Evolutionary conservation across 2,329 filamentous ascomycete genomes (phyloP).

Genomic region (Aspergillus candidus): DNA sequence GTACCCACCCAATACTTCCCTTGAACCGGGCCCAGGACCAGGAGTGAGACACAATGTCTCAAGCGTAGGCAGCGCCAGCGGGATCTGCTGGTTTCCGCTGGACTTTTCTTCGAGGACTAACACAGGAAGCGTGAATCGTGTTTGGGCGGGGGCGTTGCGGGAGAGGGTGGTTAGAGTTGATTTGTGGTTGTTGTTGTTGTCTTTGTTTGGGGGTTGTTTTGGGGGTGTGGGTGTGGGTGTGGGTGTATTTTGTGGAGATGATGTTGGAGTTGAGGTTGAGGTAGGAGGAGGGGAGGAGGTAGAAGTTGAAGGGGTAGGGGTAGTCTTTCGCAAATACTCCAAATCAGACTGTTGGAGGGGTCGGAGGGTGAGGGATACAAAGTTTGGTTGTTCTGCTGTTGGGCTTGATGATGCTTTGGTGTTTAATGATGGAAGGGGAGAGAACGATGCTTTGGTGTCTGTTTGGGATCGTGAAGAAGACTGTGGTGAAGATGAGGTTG

Average conservation of each 20-base stretch:
- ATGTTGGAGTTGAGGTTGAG: too few relatives aligned
- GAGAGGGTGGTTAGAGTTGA: slow-evolving; percentile 17
- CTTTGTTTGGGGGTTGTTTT: too few relatives aligned
- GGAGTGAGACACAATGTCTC: slow-evolving; percentile 4
- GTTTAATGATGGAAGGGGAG: slow-evolving; percentile 1
- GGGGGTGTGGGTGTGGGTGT: too few relatives aligned
- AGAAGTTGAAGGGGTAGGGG: too few relatives aligned
- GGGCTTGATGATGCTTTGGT: not conserved
- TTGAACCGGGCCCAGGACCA: not conserved
- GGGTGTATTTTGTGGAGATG: too few relatives aligned
- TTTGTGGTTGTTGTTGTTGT: too few relatives aligned
- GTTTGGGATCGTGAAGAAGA: slow-evolving; percentile 1
- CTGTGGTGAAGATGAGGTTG: not conserved
- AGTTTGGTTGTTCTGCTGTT: not conserved
- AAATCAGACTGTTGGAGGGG: slow-evolving; percentile 32
- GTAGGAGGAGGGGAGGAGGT: too few relatives aligned
- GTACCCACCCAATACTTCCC: slow-evolving; percentile 12
- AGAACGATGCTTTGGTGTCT: not conserved
- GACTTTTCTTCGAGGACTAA: slow-evolving; percentile 14
- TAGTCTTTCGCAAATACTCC: slow-evolving; percentile 11
- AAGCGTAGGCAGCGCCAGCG: slow-evolving; percentile 26
- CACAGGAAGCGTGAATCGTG: slow-evolving; percentile 41
- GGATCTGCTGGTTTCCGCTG: slow-evolving; percentile 6
- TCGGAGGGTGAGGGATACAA: slow-evolving; percentile 34
- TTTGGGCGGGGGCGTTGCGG: slow-evolving; percentile 27